Conservation (phyloP, 371 early-diverging fungal species). For the Mucor saturninus region DNA sequence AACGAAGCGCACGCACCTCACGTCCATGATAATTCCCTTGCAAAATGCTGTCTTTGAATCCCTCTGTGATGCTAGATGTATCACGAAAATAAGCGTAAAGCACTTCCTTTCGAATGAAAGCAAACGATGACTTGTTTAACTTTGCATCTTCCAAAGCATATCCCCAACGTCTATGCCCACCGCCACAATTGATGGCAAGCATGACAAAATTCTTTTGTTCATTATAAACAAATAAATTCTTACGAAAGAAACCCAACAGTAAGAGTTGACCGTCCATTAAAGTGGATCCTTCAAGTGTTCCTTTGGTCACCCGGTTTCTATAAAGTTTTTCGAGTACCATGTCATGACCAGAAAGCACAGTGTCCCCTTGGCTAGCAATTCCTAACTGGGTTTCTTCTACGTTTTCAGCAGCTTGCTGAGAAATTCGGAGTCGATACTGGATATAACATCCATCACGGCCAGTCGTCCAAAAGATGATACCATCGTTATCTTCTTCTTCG, state of each 20-base stretch:
- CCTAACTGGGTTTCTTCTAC: constrained; percentile 36
- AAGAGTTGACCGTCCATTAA: constrained; percentile 63
- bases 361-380: constrained; percentile 45
- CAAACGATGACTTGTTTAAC: constrained; percentile 53
- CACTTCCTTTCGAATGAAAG: constrained; percentile 59
- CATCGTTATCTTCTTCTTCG: constrained; percentile 33
- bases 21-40: constrained; percentile 65
- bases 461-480: constrained; percentile 62
- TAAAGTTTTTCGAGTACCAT: constrained; percentile 60
- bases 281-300: constrained; percentile 68
- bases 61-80: constrained; percentile 41
- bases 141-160: constrained; percentile 55
- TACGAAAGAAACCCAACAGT: constrained; percentile 73
- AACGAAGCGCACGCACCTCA: constrained; percentile 58
- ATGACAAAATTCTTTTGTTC: constrained; percentile 70
- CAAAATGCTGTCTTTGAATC: constrained; percentile 55
- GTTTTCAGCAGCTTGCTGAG: not conserved
- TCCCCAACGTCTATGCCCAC: constrained; percentile 65
- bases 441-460: constrained; percentile 76
- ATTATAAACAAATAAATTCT: constrained; percentile 74
- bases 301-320: constrained; percentile 71
- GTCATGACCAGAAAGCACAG: constrained; percentile 32
- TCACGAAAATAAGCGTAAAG: constrained; percentile 55
- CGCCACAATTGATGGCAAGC: constrained; percentile 64
- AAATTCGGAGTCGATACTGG: constrained; percentile 59